A percentile compares a stretch with the other conserved stretches of the same genome.
Conservation (phyloP, 1,139 yeast genomes). For the Saccharomycopsis hybrid region DNA sequence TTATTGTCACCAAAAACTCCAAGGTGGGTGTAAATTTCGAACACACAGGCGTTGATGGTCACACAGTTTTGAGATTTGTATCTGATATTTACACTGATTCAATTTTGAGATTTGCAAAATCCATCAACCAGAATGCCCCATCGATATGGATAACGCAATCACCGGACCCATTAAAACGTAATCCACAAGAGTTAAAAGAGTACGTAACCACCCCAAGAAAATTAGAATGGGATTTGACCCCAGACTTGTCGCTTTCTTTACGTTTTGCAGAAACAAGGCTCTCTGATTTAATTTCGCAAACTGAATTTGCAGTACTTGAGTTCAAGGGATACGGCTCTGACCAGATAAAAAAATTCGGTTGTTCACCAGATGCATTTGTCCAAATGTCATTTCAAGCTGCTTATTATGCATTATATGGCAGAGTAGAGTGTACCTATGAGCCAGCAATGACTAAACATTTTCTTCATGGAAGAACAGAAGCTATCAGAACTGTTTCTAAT, state of each 20-base stretch:
- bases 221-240: conserved; percentile 80
- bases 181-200: conserved; percentile 34
- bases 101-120: conserved; percentile 75
- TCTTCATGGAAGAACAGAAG: conserved; percentile 89
- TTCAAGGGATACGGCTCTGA: conserved; percentile 72
- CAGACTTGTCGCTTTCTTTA: conserved; percentile 69
- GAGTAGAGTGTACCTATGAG: conserved; percentile 89
- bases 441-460: conserved; percentile 92
- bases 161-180: no score
- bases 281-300: conserved; percentile 81
- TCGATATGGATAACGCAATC: conserved; percentile 57
- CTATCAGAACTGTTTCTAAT: conserved; percentile 75
- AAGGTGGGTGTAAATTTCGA: conserved; percentile 92
- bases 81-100: conserved; percentile 90
- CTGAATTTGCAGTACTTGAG: conserved; percentile 78
- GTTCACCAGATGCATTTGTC: conserved; percentile 89
- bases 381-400: conserved; percentile 95
- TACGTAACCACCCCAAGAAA: conserved; percentile 61
- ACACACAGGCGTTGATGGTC: conserved; percentile 95
- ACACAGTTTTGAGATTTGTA: conserved; percentile 81
- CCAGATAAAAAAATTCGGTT: conserved; percentile 75
- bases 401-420: conserved; percentile 85
- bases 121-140: conserved; percentile 77
- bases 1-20: conserved; percentile 85
- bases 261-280: conserved; percentile 89